Evolutionary conservation across 78 protist genomes (phyloP).

Genomic region (Dictyostelium citrinum): DNA sequence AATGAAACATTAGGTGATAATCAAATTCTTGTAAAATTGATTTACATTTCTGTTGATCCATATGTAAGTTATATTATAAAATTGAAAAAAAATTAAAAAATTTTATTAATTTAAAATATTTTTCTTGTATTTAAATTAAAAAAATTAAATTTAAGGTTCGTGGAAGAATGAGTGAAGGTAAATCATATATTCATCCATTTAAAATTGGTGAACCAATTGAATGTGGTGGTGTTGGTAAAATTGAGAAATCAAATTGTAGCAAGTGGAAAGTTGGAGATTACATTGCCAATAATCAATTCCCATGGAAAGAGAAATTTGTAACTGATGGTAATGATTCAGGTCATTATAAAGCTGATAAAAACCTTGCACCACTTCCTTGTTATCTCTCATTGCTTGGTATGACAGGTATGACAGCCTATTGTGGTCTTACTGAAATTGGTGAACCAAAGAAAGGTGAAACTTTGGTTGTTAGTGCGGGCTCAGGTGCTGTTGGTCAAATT

Average conservation of each 20-base stretch:
- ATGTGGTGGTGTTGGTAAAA: conserved; percentile 9
- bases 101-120: too few species aligned
- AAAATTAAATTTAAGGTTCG: too few species aligned
- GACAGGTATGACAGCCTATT: conserved; percentile 79
- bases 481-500: conserved; percentile 77
- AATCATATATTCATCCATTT: not conserved
- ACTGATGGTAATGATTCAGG: not conserved
- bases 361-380: not conserved
- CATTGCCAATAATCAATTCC: not conserved
- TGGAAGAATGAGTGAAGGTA: conserved; percentile 26
- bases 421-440: conserved; percentile 32
- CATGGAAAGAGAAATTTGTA: conserved; percentile 23
- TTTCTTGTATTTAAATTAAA: too few species aligned
- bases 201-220: not conserved
- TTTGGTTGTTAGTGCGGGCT: conserved; percentile 62
- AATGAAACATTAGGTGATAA: not conserved
- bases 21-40: not conserved
- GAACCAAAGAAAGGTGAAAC: conserved; percentile 82
- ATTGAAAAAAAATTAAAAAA: too few species aligned
- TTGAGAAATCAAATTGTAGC: not conserved
- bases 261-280: conserved; percentile 16
- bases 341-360: not conserved
- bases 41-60: not conserved
- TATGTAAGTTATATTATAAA: too few species aligned
- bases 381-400: conserved; percentile 46